Evolutionary conservation across 2,329 filamentous ascomycete genomes (phyloP).

Genomic region (Westerdykella aurantiaca): DNA sequence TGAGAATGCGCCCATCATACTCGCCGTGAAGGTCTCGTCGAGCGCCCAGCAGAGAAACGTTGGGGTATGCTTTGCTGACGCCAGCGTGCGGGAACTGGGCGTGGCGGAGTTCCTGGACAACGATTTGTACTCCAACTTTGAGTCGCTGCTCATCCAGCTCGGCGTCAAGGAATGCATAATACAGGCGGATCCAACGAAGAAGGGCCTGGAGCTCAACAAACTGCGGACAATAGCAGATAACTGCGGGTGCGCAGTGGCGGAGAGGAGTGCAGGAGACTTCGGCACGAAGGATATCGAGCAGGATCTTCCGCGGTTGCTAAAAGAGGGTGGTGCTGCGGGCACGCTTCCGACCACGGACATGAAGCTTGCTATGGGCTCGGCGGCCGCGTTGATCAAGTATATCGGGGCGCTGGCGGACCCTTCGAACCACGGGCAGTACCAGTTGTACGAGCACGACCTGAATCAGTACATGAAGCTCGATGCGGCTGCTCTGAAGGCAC

Average conservation of each 20-base stretch:
- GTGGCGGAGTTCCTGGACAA: slow-evolving; percentile 99
- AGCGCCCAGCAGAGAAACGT: slow-evolving; percentile 83
- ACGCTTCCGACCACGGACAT: slow-evolving; percentile 84
- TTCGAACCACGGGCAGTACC: slow-evolving; percentile 94
- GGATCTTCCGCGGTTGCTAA: slow-evolving; percentile 78
- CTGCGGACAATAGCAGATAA: slow-evolving; percentile 83
- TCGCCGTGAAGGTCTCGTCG: slow-evolving; percentile 89
- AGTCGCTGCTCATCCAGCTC: slow-evolving; percentile 90
- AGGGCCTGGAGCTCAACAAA: slow-evolving; percentile 84
- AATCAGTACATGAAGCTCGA: slow-evolving; percentile 98
- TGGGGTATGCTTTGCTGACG: slow-evolving; percentile 96
- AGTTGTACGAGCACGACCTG: slow-evolving; percentile 93
- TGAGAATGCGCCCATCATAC: slow-evolving; percentile 86
- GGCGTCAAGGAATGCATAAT: slow-evolving; percentile 91
- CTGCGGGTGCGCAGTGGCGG: slow-evolving; percentile 84
- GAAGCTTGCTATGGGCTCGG: slow-evolving; percentile 93
- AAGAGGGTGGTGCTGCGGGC: slow-evolving; percentile 73
- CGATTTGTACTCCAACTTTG: slow-evolving; percentile 95
- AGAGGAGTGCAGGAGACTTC: slow-evolving; percentile 72
- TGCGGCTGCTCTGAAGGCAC: slow-evolving; percentile 83
- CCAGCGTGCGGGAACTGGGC: slow-evolving; percentile 88
- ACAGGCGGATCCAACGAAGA: slow-evolving; percentile 70
- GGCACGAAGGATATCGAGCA: slow-evolving; percentile 90
- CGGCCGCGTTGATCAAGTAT: slow-evolving; percentile 90
- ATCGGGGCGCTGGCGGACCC: slow-evolving; percentile 83